Evolutionary conservation across 2,329 filamentous ascomycete species (phyloP), one percentile per base, ranked within the genome.

Genomic region (Alternaria postmessia): DNA sequence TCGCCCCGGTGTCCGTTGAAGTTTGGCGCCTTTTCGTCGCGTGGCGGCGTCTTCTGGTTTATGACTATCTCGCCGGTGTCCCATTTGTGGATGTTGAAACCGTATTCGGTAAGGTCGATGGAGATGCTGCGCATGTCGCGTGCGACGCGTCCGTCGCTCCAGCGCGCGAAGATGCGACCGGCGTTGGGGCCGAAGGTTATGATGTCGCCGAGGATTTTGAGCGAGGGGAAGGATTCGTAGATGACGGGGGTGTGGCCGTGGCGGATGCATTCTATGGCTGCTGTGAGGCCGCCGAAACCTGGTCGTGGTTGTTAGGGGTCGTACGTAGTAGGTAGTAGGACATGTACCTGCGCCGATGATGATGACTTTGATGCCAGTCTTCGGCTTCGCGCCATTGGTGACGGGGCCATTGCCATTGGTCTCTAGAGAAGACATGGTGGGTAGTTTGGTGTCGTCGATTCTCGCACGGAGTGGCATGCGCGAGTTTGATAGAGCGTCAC

Each of bases 1-100:
- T 88, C 87, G 16, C 87, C 87, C 20, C 87, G 75, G 64, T 89
- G 87, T 0, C 87, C 87, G 51, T 88, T 88, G 68, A 88, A 85
- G 9, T 85, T 82, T 0, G 86, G 86, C 12, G 83, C 81, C 16
- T 84, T 81, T 1, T 79, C 78, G 32, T 82, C 74, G 34, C 75
- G 75, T 1, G 78, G 69, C 3, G 84, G 83, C 0, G 80, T 81
- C 52, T 70, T 71, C 58, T 89, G 87, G 58, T 87, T 86, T 56
- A 85, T 82, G 22, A 89, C 82, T 11, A 88, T 81, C 71, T 89
- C 87, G 34, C 86, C 86, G 30, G 87, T 86, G 46, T 76, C 73
- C 61, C 81, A 88, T 65, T 88, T 88, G 74, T 88, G 86, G 56
- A 88, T 88, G 48, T 84, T 84, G 76, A 88, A 89, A 42, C 87